A percentile compares a stretch with the other conserved stretches of the same genome.
Conservation (phyloP, 148 eudicot species). For the Cornus kousa region DNA sequence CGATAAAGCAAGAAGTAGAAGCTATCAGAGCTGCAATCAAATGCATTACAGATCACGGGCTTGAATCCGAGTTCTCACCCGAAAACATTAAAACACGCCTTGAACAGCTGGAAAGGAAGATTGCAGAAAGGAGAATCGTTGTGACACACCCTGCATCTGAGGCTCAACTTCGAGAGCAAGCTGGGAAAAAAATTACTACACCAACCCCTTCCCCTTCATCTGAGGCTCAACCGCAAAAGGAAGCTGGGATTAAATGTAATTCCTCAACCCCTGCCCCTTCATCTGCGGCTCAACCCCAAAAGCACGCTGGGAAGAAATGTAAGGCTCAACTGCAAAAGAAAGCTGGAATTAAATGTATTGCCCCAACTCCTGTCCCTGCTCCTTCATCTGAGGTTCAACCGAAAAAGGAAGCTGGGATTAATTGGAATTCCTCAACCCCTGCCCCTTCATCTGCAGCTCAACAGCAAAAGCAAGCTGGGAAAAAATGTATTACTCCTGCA, state of each 20-base stretch:
- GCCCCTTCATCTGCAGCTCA: too few relatives aligned
- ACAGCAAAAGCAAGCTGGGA: too few relatives aligned
- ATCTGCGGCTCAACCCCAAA: background rate
- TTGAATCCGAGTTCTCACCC: slow-evolving; percentile 32
- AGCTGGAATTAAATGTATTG: too few relatives aligned
- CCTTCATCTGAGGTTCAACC: background rate
- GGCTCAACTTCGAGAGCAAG: background rate
- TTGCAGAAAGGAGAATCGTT: background rate
- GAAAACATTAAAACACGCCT: slow-evolving; percentile 19
- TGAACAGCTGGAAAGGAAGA: slow-evolving; percentile 15
- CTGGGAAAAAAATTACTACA: background rate
- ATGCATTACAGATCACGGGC: slow-evolving; percentile 26
- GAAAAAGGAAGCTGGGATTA: background rate
- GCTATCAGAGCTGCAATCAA: slow-evolving; percentile 23
- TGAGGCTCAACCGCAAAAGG: too few relatives aligned
- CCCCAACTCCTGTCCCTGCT: too few relatives aligned
- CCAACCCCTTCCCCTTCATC: background rate
- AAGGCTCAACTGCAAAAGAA: too few relatives aligned
- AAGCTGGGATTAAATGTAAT: too few relatives aligned
- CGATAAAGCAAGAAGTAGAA: slow-evolving; percentile 17
- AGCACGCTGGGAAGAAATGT: background rate
- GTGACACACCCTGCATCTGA: background rate
- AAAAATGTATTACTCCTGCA: too few relatives aligned
- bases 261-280: too few relatives aligned
- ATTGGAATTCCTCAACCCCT: too few relatives aligned